These are phyloP conservation scores for Atkinsonella hypoxylon DNA, from an alignment of 2,329 filamentous ascomycete genomes.

Conservation along the genomic window DNA sequence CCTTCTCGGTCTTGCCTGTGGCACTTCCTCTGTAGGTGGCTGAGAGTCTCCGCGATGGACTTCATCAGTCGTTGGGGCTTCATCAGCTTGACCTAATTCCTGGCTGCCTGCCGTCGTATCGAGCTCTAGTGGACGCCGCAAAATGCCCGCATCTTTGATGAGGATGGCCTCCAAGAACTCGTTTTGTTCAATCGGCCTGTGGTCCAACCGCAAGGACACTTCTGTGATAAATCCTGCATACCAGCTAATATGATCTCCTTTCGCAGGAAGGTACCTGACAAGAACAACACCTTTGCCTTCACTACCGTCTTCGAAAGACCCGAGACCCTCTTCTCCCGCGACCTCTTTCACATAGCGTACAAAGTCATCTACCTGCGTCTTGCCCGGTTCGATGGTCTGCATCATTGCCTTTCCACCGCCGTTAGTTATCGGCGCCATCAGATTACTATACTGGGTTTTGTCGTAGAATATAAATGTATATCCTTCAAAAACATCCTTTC, in stretches of 20 bases:
- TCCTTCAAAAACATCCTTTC: slow-evolving; percentile 66
- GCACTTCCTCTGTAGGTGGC: slow-evolving; percentile 3
- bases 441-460: slow-evolving; percentile 58
- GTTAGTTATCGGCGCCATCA: slow-evolving; percentile 62
- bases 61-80: not conserved
- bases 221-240: slow-evolving; percentile 55
- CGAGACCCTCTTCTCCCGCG: slow-evolving; percentile 61
- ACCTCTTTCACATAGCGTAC: slow-evolving; percentile 63
- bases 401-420: slow-evolving; percentile 75
- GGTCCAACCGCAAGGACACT: slow-evolving; percentile 61
- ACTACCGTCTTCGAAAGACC: slow-evolving; percentile 50
- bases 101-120: slow-evolving; percentile 18
- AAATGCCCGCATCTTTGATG: slow-evolving; percentile 58
- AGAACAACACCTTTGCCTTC: slow-evolving; percentile 64
- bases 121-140: slow-evolving; percentile 57
- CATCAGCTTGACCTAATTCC: slow-evolving; percentile 4
- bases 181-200: slow-evolving; percentile 75
- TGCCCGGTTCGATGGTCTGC: slow-evolving; percentile 45
- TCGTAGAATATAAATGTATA: slow-evolving; percentile 87
- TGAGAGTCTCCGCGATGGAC: slow-evolving; percentile 4
- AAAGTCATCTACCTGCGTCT: slow-evolving; percentile 64
- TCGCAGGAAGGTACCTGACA: slow-evolving; percentile 55
- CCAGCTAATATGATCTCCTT: slow-evolving; percentile 49
- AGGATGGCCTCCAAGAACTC: slow-evolving; percentile 88
- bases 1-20: slow-evolving; percentile 9